phyloP scores from a whole-genome alignment of 148 eudicot species.

The Dianthus caryophyllus region DNA sequence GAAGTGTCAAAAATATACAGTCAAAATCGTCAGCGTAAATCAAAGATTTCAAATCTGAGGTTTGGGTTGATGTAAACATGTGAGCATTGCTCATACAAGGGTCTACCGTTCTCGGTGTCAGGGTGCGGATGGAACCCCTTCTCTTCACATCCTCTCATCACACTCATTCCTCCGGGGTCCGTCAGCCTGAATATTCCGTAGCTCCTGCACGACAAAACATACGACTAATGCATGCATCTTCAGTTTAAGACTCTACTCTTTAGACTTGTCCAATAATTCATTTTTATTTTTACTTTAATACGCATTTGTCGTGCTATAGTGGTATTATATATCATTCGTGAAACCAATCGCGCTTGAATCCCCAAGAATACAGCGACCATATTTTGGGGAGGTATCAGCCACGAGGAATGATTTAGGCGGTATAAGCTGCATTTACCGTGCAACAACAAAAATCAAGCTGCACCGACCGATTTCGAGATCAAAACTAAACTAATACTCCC shows the following conservation, averaged over 20 bases:
- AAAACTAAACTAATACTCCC: too few relatives aligned
- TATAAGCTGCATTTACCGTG: background rate
- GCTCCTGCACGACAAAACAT: constrained; percentile 33
- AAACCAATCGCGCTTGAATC: too few relatives aligned
- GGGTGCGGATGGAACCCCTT: constrained; percentile 56
- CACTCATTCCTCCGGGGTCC: constrained; percentile 50
- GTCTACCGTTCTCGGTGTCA: constrained; percentile 47
- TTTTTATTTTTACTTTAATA: background rate
- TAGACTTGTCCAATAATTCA: background rate
- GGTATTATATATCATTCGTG: too few relatives aligned
- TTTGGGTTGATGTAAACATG: constrained; percentile 59
- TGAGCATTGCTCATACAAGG: constrained; percentile 64
- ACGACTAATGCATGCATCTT: too few relatives aligned
- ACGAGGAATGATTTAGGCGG: too few relatives aligned
- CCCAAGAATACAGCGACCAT: too few relatives aligned
- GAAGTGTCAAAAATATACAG: background rate
- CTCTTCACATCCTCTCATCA: constrained; percentile 53
- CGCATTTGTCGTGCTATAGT: too few relatives aligned
- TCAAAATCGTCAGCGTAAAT: constrained; percentile 44
- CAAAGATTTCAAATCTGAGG: constrained; percentile 59
- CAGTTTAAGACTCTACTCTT: background rate
- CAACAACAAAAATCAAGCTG: background rate
- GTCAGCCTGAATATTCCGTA: constrained; percentile 60
- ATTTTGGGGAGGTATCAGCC: too few relatives aligned
- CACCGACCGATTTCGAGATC: too few relatives aligned